Percentiles rank a stretch among this genome's conserved stretches.
phyloP scores from a whole-genome alignment of 345 rosid genomes.

The Corymbia maculata region DNA sequence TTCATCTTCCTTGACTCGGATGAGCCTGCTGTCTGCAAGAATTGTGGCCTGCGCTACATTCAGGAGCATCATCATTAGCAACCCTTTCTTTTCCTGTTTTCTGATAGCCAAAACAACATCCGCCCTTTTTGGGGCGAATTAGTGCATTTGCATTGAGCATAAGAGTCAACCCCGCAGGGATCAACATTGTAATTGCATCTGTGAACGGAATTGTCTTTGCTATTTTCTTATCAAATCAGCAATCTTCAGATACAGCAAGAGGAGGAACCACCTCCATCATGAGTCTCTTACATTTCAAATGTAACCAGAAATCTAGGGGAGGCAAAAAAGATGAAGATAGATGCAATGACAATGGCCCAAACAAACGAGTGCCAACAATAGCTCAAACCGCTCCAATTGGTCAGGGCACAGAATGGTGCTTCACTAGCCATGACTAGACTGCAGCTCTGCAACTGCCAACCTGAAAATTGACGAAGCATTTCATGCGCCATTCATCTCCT shows the following conservation, averaged over 20 bases:
- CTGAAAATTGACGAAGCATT: not conserved
- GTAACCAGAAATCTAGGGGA: not conserved
- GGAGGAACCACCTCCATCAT: not conserved
- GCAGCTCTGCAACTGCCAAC: not conserved
- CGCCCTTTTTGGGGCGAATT: too few species aligned
- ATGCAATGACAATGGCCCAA: not conserved
- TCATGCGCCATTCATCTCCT: constrained; percentile 1
- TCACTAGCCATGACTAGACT: not conserved
- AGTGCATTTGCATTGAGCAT: not conserved
- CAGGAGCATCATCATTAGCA: constrained; percentile 85
- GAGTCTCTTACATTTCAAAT: not conserved
- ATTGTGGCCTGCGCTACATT: constrained; percentile 81
- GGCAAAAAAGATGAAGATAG: not conserved
- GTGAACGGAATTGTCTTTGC: not conserved
- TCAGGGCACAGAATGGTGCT: not conserved
- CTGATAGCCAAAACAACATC: not conserved
- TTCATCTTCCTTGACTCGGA: constrained; percentile 83
- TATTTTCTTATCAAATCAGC: not conserved
- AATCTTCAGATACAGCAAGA: not conserved
- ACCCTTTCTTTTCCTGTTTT: not conserved
- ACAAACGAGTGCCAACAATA: not conserved
- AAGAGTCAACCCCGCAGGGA: not conserved
- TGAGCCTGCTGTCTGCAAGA: constrained; percentile 91
- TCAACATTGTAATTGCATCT: not conserved
- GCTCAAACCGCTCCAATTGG: not conserved